Evolutionary conservation across 805 yeast species (phyloP).

Genomic region (Cyberlindnera suaveolens): DNA sequence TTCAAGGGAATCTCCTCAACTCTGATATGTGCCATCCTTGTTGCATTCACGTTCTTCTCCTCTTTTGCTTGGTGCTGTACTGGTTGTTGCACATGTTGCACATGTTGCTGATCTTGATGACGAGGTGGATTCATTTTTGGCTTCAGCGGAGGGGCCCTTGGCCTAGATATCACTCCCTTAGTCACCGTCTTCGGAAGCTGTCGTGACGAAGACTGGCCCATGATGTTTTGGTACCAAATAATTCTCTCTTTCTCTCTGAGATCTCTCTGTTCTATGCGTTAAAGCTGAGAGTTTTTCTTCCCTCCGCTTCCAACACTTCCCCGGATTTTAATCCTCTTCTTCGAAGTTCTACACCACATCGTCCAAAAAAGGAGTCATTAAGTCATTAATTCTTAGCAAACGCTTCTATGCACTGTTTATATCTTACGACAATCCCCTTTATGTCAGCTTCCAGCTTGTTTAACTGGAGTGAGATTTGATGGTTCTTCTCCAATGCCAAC

Average conservation of each 20-base stretch:
- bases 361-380: no score
- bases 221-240: not conserved
- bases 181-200: not conserved
- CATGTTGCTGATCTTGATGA: not conserved
- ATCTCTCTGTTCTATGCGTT: no score
- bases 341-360: not conserved
- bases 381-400: not conserved
- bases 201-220: constrained; percentile 1
- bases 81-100: not conserved
- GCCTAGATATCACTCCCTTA: not conserved
- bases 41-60: constrained; percentile 5
- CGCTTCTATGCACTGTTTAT: not conserved
- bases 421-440: not conserved
- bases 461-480: not conserved
- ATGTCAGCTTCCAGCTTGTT: not conserved
- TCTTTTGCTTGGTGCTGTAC: not conserved
- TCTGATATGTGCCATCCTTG: constrained; percentile 13
- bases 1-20: constrained; percentile 15
- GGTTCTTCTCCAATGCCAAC: not conserved
- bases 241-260: no score
- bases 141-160: no score
- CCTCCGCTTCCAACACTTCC: no score
- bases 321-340: not conserved
- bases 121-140: no score
- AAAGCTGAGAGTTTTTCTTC: no score